Evolutionary conservation across 2,329 filamentous ascomycete genomes (phyloP), one percentile per base, ranked within the genome.

Genomic region (Immersiporthe knoxdaviesiana): DNA sequence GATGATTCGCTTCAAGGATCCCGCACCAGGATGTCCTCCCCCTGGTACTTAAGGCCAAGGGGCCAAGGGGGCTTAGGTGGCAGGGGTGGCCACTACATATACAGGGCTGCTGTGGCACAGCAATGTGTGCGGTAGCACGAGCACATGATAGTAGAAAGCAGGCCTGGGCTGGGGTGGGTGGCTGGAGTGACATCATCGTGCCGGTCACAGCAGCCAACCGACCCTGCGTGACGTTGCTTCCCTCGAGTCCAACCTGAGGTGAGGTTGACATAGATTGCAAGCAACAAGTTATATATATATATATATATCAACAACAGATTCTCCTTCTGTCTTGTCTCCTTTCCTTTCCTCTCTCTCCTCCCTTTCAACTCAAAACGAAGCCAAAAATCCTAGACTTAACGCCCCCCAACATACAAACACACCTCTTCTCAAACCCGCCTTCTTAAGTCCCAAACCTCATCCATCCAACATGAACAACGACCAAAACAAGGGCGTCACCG

Each of bases 401-500:
- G 1, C 47, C 10, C 24, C 3, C 3, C 35, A 56, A 27, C 11
- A 56, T 1, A 27, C 44, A 47, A 47, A 21, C 16, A 47, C 21
- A 27, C 11, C 50, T 14, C 3, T 54, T 27, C 12, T 5, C 11
- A 27, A 56, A 37, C n/a, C 27, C 37, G 16, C 18, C 16, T 3
- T 18, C 63, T 32, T n/a, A n/a, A n/a, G n/a, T n/a, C n/a, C n/a
- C n/a, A n/a, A 47, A 60, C 32, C 21, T 30, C n/a, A 52, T 7
- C 10, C 18, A 4, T 10, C 44, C 66, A 73, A 27, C 27, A 74
- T 72, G 70, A 74, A 67, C 69, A 71, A 73, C 67, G 70, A 73
- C 71, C 72, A 74, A 39, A 68, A 74, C 59, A 75, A 77, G 70
- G 61, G 68, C 18, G 73, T 76, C 62, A 78, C 76, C n/a, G 70